phyloP scores from a whole-genome alignment of 495 filamentous ascomycete species.

The Penicillium verhagenii region DNA sequence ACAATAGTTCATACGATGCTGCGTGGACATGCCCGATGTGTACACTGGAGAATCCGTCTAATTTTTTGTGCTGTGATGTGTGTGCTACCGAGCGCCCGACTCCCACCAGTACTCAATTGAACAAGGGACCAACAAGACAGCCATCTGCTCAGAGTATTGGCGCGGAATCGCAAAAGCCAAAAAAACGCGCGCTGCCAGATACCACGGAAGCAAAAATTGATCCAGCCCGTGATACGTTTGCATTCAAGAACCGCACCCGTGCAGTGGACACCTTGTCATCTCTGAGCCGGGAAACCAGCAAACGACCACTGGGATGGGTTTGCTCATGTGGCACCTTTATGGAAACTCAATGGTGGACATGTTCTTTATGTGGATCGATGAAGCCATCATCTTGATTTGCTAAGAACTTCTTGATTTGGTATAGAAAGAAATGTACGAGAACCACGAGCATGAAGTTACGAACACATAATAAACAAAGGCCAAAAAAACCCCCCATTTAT shows the following conservation, averaged over 20 bases:
- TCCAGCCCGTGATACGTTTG: conserved; percentile 18
- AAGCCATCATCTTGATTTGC: conserved; percentile 54
- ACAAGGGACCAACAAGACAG: conserved; percentile 10
- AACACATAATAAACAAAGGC: neutral
- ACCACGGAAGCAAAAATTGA: conserved; percentile 8
- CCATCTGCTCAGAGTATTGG: neutral
- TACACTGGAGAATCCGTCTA: conserved; percentile 76
- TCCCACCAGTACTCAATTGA: conserved; percentile 21
- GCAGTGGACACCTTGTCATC: conserved; percentile 37
- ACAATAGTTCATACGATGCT: conserved; percentile 28
- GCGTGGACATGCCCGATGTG: conserved; percentile 78
- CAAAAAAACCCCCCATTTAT: too few relatives aligned
- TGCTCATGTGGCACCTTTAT: conserved; percentile 68
- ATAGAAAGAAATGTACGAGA: neutral
- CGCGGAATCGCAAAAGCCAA: conserved; percentile 4
- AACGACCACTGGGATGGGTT: conserved; percentile 61
- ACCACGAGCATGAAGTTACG: neutral
- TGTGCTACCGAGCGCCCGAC: conserved; percentile 66
- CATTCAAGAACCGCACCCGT: conserved; percentile 38
- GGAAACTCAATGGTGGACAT: conserved; percentile 79
- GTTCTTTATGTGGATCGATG: conserved; percentile 64
- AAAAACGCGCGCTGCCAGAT: conserved; percentile 21
- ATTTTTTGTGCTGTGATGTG: conserved; percentile 72
- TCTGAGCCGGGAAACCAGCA: conserved; percentile 38
- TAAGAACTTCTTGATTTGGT: neutral